Evolutionary conservation across 345 rosid genomes (phyloP), one percentile per base, ranked within the genome.

Genomic region (Bruguiera gymnorhiza): DNA sequence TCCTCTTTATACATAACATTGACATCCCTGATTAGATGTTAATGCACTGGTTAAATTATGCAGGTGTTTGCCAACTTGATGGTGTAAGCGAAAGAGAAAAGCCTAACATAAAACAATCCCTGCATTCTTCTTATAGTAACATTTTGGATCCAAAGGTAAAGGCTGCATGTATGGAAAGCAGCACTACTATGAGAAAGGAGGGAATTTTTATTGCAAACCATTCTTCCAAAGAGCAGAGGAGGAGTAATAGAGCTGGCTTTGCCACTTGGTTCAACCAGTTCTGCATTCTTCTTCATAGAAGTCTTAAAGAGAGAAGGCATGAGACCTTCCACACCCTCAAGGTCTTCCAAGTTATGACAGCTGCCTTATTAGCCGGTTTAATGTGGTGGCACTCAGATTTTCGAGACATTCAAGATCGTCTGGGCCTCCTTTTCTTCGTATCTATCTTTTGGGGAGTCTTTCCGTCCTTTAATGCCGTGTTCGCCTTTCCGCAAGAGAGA

Each of bases 371-470:
- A n/a, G 84, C 82, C 1, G 90, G 95, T 26, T 65, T 86, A 19
- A 91, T 94, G 96, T 94, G 97, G 97, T 94, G 98, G 98, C 98
- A 84, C 65, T 94, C 97, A 0, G 92, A 89, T 81, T 82, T 68
- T 54, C 73, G 54, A 0, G 89, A 88, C 29, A 71, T 95, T 60
- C 96, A 88, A 70, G 99, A 95, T 53, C 92, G 96, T 31, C 73
- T 91, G 5, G 98, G 98, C 18, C 86, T 93, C 73, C 91, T 94
- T 48, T 94, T 86, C 81, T 94, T 85, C 84, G 81, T 88, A 29
- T 80, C 95, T 19, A 88, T 94, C 73, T 94, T 94, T 60, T 94
- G 98, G 97, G 98, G 98, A 0, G 98, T 94, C 23, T 80, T 91
- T 76, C 98, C 98, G 0, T 88, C 98, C 18, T 91, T 88, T 65